Conservation (phyloP, 352 stramenopile species). For the Pythium apleroticum region DNA sequence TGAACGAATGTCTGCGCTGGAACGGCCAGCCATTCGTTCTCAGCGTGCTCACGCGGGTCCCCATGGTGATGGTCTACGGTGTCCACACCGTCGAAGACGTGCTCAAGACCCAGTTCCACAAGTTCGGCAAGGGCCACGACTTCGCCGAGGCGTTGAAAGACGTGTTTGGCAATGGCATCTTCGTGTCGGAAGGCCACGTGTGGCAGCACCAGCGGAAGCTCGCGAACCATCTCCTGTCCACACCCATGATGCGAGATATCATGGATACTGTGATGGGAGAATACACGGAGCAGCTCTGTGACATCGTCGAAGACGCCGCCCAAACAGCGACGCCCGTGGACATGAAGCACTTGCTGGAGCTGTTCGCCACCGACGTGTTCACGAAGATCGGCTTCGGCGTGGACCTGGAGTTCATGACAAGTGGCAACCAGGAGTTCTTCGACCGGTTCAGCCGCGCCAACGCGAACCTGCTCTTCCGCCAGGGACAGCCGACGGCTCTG, state of each 20-base stretch:
- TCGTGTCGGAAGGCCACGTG: constrained; percentile 32
- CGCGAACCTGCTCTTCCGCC: constrained; percentile 5
- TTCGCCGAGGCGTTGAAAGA: constrained; percentile 37
- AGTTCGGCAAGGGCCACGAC: constrained; percentile 55
- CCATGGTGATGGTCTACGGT: constrained; percentile 39
- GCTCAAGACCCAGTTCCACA: constrained; percentile 54
- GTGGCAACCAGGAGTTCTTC: constrained; percentile 6
- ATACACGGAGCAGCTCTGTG: constrained; percentile 30
- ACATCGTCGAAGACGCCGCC: constrained; percentile 23
- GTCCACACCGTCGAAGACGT: constrained; percentile 44
- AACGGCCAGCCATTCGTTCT: constrained; percentile 39
- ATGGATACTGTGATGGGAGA: constrained; percentile 40
- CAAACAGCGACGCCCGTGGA: constrained; percentile 26
- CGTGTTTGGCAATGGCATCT: constrained; percentile 65
- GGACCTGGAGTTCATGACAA: constrained; percentile 20
- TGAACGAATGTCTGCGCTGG: constrained; percentile 19
- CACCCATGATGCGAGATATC: constrained; percentile 45
- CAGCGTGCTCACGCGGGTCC: constrained; percentile 29
- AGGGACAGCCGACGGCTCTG: constrained; percentile 29
- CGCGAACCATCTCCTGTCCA: constrained; percentile 83
- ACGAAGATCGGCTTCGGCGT: constrained; percentile 53
- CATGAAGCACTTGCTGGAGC: constrained; percentile 43
- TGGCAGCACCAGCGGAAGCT: constrained; percentile 74
- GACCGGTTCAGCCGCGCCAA: constrained; percentile 1
- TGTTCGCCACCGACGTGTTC: constrained; percentile 67